phyloP scores from a whole-genome alignment of 164 flowering plant species.

The Akebia trifoliata region DNA sequence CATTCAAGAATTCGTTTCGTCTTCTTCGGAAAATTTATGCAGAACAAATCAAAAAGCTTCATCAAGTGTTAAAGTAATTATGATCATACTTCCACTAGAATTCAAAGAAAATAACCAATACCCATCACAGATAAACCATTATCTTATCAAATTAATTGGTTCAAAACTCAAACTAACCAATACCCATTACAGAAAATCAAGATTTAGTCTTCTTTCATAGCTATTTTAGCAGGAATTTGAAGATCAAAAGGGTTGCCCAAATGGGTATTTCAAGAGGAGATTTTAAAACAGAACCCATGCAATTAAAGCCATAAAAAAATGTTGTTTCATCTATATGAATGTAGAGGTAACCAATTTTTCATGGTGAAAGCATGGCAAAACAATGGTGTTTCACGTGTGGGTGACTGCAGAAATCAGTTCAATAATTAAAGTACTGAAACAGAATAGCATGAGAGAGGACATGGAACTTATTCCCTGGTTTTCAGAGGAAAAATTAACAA shows the following conservation, averaged over 20 bases:
- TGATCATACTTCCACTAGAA: neutral
- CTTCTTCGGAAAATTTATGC: neutral
- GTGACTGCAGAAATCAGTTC: constrained; percentile 30
- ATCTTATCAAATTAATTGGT: neutral
- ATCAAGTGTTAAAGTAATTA: neutral
- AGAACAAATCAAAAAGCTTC: neutral
- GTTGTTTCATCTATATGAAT: constrained; percentile 11
- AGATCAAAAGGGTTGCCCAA: neutral
- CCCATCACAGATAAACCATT: too few relatives aligned
- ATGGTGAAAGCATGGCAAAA: constrained; percentile 28
- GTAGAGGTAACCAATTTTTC: constrained; percentile 10
- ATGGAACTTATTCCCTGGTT: constrained; percentile 35
- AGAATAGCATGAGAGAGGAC: constrained; percentile 12
- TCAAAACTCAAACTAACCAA: constrained; percentile 4
- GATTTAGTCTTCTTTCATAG: constrained; percentile 6
- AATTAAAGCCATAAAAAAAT: constrained; percentile 17
- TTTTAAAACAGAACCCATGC: constrained; percentile 5
- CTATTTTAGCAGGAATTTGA: constrained; percentile 5
- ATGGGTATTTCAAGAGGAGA: constrained; percentile 4
- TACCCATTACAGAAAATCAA: constrained; percentile 13
- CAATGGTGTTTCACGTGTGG: constrained; percentile 25
- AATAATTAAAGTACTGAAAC: constrained; percentile 20
- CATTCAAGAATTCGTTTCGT: constrained; percentile 10
- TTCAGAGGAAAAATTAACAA: constrained; percentile 35
- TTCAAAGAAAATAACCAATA: neutral